Conservation (phyloP, 192 early-diverging fungal species). For the Entomortierella beljakovae region DNA sequence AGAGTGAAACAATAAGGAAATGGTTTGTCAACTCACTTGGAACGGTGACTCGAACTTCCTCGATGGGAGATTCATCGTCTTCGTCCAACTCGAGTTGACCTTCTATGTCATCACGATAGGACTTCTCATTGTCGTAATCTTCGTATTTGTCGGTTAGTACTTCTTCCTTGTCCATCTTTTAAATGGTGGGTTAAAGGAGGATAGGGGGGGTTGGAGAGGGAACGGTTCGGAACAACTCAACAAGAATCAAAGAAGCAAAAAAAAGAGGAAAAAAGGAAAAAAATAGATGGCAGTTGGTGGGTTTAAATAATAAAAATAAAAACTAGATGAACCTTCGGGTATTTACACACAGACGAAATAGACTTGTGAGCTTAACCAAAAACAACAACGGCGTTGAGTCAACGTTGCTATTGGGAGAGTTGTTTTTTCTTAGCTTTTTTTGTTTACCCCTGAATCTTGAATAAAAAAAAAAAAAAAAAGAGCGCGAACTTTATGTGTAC, state of each 20-base stretch:
- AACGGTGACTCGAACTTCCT: constrained; percentile 56
- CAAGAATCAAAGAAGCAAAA: too few relatives aligned
- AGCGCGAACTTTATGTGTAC: too few relatives aligned
- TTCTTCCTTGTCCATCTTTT: constrained; percentile 36
- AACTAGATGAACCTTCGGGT: background rate
- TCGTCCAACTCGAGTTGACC: constrained; percentile 20
- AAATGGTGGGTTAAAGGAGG: constrained; percentile 2
- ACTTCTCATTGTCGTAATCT: constrained; percentile 1
- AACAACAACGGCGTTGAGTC: too few relatives aligned
- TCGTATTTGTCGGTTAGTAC: constrained; percentile 19
- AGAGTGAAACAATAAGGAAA: background rate
- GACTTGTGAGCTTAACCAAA: too few relatives aligned
- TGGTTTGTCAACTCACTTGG: constrained; percentile 33
- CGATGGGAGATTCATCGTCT: constrained; percentile 59
- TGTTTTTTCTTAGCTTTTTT: background rate
- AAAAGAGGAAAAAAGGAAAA: background rate
- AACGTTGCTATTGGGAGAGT: too few relatives aligned
- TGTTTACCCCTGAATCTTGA: constrained; percentile 1
- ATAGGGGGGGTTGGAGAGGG: background rate
- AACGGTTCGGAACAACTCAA: background rate
- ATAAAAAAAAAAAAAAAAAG: too few relatives aligned
- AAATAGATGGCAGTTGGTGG: too few relatives aligned
- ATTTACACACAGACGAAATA: too few relatives aligned
- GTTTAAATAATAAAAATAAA: background rate
- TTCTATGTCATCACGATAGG: constrained; percentile 5